Percentiles rank a stretch among this genome's conserved stretches.
Evolutionary conservation across 164 flowering plant species (phyloP).

Genomic region (Warburgia ugandensis): DNA sequence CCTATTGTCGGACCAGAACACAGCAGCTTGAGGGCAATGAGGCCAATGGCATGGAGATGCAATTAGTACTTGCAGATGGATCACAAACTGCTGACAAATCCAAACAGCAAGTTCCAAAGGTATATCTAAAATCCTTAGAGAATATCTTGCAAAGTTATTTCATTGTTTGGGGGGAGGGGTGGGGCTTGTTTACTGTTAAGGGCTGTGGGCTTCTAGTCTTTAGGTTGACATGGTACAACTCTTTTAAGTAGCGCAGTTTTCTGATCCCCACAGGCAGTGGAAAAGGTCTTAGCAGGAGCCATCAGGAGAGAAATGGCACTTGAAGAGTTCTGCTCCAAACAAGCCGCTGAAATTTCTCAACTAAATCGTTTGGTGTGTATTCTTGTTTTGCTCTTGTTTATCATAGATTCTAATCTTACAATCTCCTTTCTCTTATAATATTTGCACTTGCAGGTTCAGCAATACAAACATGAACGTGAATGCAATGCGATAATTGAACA

Average conservation of each 20-base stretch:
- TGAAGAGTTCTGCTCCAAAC: constrained; percentile 74
- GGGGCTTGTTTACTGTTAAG: too few relatives aligned
- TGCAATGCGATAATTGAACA: constrained; percentile 82
- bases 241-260: not conserved
- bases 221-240: not conserved
- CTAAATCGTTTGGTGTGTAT: constrained; percentile 76
- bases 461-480: constrained; percentile 95
- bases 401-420: not conserved
- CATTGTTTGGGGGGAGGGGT: too few relatives aligned
- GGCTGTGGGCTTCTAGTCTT: not conserved
- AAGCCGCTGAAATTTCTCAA: constrained; percentile 74
- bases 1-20: constrained; percentile 44
- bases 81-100: constrained; percentile 43
- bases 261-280: constrained; percentile 66
- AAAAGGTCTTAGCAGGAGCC: constrained; percentile 94
- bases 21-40: constrained; percentile 28
- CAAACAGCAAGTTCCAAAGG: constrained; percentile 74
- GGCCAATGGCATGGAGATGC: constrained; percentile 38
- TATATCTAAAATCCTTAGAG: constrained; percentile 24
- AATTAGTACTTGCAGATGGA: constrained; percentile 54
- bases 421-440: not conserved
- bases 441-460: constrained; percentile 58
- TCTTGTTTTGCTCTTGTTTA: constrained; percentile 8
- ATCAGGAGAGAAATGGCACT: constrained; percentile 96
- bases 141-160: too few relatives aligned